phyloP scores from a whole-genome alignment of 2,329 filamentous ascomycete species.

The Erysiphe neolycopersici region DNA sequence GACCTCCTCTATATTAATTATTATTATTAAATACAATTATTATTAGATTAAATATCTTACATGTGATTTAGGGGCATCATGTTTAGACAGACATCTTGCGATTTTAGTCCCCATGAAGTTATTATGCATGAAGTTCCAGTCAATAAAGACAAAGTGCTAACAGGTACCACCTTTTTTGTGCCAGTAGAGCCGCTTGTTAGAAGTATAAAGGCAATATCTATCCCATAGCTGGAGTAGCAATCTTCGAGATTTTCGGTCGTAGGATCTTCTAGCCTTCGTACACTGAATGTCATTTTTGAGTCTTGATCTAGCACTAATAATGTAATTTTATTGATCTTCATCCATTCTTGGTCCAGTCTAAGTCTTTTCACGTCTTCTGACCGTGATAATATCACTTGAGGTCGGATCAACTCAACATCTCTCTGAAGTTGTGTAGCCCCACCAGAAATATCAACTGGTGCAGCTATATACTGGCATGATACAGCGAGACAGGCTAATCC shows the following conservation, averaged over 20 bases:
- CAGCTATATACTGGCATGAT: conserved; percentile 22
- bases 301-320: conserved; percentile 17
- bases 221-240: conserved; percentile 15
- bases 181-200: conserved; percentile 31
- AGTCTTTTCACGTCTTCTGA: conserved; percentile 17
- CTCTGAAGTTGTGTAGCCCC: conserved; percentile 23
- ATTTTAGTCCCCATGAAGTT: conserved; percentile 23
- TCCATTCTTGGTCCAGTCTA: conserved; percentile 14
- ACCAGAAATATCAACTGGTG: conserved; percentile 23
- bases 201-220: conserved; percentile 24
- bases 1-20: conserved; percentile 15
- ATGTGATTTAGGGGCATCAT: conserved; percentile 33
- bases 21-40: neutral
- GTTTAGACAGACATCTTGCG: conserved; percentile 24
- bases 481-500: conserved; percentile 23
- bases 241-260: neutral
- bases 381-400: conserved; percentile 21
- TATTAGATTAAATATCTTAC: neutral
- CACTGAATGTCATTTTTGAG: conserved; percentile 15
- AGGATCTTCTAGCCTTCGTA: conserved; percentile 7
- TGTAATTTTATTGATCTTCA: conserved; percentile 14
- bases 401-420: conserved; percentile 22
- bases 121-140: conserved; percentile 24
- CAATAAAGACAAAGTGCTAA: conserved; percentile 23
- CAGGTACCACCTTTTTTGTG: conserved; percentile 29